A percentile compares a stretch with the other conserved stretches of the same genome.
Evolutionary conservation across 331 rosid species (phyloP).

Genomic region (Erythrophleum ivorense): DNA sequence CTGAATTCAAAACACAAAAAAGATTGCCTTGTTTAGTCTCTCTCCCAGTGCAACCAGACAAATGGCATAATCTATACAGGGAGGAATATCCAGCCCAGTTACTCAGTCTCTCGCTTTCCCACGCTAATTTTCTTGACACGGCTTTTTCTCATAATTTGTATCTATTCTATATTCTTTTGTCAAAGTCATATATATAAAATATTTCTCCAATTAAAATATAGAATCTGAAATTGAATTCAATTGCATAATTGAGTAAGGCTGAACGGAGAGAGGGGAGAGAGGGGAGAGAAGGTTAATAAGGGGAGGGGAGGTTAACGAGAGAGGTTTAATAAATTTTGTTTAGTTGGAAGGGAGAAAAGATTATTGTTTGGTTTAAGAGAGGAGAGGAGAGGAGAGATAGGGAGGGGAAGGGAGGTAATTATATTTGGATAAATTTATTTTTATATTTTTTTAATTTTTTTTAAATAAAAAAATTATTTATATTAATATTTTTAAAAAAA

Average conservation of each 20-base stretch:
- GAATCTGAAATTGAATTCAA: not conserved
- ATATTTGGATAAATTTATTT: too few species aligned
- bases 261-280: too few species aligned
- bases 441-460: too few species aligned
- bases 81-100: conserved; percentile 1
- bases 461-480: too few species aligned
- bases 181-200: not conserved
- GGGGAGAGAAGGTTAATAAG: too few species aligned
- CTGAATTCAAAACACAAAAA: not conserved
- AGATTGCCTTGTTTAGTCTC: not conserved
- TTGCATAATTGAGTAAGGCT: not conserved
- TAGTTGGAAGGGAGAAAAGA: too few species aligned
- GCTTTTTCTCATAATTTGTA: not conserved
- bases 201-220: not conserved
- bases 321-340: too few species aligned
- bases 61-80: not conserved
- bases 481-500: too few species aligned
- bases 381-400: too few species aligned
- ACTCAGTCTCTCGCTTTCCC: not conserved
- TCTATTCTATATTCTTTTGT: not conserved
- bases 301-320: too few species aligned
- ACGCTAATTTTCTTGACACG: not conserved
- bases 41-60: not conserved
- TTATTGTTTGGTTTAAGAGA: too few species aligned
- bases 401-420: too few species aligned